A percentile compares a stretch with the other conserved stretches of the same genome.
Evolutionary conservation across 148 eudicot genomes (phyloP).

Genomic region (Fagopyrum homotropicum): DNA sequence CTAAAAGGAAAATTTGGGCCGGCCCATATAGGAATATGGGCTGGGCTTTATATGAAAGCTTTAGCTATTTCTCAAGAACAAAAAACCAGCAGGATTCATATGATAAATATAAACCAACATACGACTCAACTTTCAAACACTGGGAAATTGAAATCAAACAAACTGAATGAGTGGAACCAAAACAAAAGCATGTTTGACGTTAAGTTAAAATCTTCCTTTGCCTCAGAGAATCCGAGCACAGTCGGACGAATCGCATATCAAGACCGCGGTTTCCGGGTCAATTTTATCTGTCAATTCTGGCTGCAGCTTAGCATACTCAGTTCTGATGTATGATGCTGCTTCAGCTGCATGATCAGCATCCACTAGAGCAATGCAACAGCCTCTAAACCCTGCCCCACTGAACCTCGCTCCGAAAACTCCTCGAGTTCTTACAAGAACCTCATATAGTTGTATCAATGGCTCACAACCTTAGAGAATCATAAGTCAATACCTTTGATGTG

Average conservation of each 20-base stretch:
- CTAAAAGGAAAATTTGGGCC: too few relatives aligned
- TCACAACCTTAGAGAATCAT: conserved; percentile 53
- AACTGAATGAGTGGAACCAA: not conserved
- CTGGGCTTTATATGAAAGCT: too few relatives aligned
- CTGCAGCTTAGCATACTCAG: conserved; percentile 58
- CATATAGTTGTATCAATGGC: conserved; percentile 77
- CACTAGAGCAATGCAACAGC: conserved; percentile 88
- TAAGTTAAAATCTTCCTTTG: not conserved
- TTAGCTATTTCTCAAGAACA: not conserved
- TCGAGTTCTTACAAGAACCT: conserved; percentile 71
- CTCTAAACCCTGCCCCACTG: conserved; percentile 98
- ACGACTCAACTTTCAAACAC: not conserved
- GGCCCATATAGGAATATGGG: too few relatives aligned
- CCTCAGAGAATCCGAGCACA: conserved; percentile 60
- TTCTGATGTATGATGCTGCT: conserved; percentile 53
- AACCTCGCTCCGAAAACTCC: conserved; percentile 87
- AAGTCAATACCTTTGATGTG: not conserved
- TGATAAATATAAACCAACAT: not conserved
- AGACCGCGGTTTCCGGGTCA: conserved; percentile 36
- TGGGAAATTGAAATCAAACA: not conserved
- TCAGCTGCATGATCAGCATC: conserved; percentile 51
- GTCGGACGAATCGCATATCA: conserved; percentile 74
- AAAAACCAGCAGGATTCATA: not conserved
- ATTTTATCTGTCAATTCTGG: conserved; percentile 60
- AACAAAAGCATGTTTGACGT: not conserved